Conservation (phyloP, 805 yeast genomes). For the Metschnikowia borealis region DNA sequence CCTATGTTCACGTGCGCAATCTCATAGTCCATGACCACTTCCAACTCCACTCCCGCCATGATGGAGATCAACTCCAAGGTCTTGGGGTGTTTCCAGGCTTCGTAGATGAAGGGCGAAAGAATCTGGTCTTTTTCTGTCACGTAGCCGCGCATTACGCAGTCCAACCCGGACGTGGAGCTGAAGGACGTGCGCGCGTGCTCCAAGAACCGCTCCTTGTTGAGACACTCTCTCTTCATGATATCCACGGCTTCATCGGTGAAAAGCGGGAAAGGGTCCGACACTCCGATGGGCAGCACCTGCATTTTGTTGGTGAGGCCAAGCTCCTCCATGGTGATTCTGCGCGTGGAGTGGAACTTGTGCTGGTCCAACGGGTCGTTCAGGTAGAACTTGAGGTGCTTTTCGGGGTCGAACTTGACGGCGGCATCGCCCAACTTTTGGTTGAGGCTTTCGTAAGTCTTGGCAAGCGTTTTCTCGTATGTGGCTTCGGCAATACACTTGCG, state of each 20-base stretch:
- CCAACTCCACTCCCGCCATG: slow-evolving; percentile 60
- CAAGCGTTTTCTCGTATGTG: slow-evolving; percentile 21
- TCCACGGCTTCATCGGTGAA: slow-evolving; percentile 58
- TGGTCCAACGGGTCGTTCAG: slow-evolving; percentile 31
- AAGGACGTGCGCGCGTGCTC: slow-evolving; percentile 42
- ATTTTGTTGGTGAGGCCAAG: slow-evolving; percentile 42
- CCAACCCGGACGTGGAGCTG: slow-evolving; percentile 47
- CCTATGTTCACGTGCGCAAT: slow-evolving; percentile 51
- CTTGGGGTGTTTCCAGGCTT: slow-evolving; percentile 58
- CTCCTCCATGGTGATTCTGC: slow-evolving; percentile 44
- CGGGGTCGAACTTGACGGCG: slow-evolving; percentile 31
- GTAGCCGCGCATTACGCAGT: slow-evolving; percentile 49
- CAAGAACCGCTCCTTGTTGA: slow-evolving; percentile 43
- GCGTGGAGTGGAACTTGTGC: slow-evolving; percentile 33
- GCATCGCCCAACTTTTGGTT: slow-evolving; percentile 5
- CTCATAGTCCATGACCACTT: slow-evolving; percentile 55
- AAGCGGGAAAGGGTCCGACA: slow-evolving; percentile 55
- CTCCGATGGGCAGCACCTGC: slow-evolving; percentile 54
- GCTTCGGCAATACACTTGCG: slow-evolving; percentile 32
- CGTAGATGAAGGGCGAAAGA: slow-evolving; percentile 48
- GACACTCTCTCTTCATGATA: slow-evolving; percentile 54
- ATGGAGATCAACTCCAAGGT: slow-evolving; percentile 48
- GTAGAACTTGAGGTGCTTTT: slow-evolving; percentile 29
- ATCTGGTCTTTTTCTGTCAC: slow-evolving; percentile 30
- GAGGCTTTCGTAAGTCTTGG: slow-evolving; percentile 9